These are phyloP conservation scores for Eragrostis curvula DNA, from an alignment of 176 grass and related monocot species.

Conservation along the genomic window DNA sequence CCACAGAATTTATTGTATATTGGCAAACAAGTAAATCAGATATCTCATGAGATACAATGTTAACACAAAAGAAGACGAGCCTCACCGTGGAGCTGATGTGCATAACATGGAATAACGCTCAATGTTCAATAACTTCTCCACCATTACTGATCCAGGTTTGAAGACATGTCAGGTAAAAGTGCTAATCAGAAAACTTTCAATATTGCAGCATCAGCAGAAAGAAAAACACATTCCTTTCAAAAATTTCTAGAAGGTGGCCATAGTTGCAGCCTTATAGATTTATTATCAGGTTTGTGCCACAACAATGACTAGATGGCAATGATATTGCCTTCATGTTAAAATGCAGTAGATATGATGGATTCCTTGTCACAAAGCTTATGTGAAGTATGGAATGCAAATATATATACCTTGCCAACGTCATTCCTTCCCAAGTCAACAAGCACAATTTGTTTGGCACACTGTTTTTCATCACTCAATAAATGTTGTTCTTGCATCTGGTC, in stretches of 20 bases:
- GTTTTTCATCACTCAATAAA: slow-evolving; percentile 84
- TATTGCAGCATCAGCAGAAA: not conserved
- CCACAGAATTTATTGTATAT: not conserved
- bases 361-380: not conserved
- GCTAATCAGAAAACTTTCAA: slow-evolving; percentile 33
- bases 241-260: slow-evolving; percentile 13
- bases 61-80: slow-evolving; percentile 25
- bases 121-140: slow-evolving; percentile 93
- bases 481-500: slow-evolving; percentile 64
- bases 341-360: slow-evolving; percentile 13
- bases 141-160: slow-evolving; percentile 79
- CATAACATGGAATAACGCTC: slow-evolving; percentile 94
- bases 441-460: slow-evolving; percentile 91
- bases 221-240: slow-evolving; percentile 23
- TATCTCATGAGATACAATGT: slow-evolving; percentile 16
- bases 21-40: not conserved
- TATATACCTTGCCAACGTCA: slow-evolving; percentile 84
- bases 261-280: slow-evolving; percentile 26
- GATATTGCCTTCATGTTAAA: not conserved
- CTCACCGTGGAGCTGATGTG: slow-evolving; percentile 92
- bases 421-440: slow-evolving; percentile 93
- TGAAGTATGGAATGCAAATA: slow-evolving; percentile 4
- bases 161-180: slow-evolving; percentile 57
- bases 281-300: not conserved
- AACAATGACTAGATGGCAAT: not conserved